A percentile compares a stretch with the other conserved stretches of the same genome.
These are phyloP conservation scores for Nasturtium officinale DNA, from an alignment of 345 rosid species.

Conservation along the genomic window DNA sequence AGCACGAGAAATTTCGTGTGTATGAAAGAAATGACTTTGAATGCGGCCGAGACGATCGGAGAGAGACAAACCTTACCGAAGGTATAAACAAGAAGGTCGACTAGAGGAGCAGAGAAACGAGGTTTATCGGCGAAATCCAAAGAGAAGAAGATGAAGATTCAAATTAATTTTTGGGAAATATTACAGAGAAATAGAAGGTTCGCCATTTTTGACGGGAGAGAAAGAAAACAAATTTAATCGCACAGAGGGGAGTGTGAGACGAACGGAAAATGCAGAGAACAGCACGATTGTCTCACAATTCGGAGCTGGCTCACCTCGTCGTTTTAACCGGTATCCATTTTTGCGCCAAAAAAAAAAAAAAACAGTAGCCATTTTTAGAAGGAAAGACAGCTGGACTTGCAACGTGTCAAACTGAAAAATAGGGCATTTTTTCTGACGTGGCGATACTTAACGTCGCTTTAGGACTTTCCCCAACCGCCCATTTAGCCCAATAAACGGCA, in stretches of 20 bases:
- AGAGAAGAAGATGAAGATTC: constrained; percentile 9
- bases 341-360: not conserved
- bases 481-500: no score
- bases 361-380: constrained; percentile 15
- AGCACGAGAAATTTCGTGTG: constrained; percentile 1
- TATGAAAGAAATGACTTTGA: not conserved
- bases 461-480: no score
- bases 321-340: constrained; percentile 3
- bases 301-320: constrained; percentile 23
- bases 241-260: constrained; percentile 24
- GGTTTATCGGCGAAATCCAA: constrained; percentile 19
- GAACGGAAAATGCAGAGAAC: constrained; percentile 10
- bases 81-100: constrained; percentile 24
- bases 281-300: constrained; percentile 16
- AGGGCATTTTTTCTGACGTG: constrained; percentile 18
- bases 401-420: constrained; percentile 8
- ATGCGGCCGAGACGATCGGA: not conserved
- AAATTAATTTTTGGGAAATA: constrained; percentile 19
- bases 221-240: constrained; percentile 8
- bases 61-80: constrained; percentile 33
- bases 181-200: constrained; percentile 37
- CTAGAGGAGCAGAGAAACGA: constrained; percentile 22
- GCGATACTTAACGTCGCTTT: not conserved
- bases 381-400: constrained; percentile 18
- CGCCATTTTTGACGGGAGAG: constrained; percentile 43